These are phyloP conservation scores for Remersonia thermophila DNA, from an alignment of 2,329 filamentous ascomycete species.

Conservation along the genomic window DNA sequence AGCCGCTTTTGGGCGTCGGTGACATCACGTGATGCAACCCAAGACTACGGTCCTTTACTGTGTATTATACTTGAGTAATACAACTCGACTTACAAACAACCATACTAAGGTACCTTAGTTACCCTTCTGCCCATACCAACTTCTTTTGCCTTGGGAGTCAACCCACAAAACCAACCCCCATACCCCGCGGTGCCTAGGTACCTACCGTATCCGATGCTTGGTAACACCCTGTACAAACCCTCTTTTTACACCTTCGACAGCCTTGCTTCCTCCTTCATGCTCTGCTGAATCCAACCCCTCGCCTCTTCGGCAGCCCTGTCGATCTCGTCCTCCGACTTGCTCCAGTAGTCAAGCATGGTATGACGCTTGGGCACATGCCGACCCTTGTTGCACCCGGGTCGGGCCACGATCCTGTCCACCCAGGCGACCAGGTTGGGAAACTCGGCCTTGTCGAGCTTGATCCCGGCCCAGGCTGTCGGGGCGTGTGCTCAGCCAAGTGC, in stretches of 20 bases:
- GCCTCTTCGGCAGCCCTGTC: slow-evolving; percentile 38
- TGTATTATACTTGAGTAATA: too few relatives aligned
- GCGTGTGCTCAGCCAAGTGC: not conserved
- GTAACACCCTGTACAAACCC: too few relatives aligned
- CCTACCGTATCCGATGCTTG: too few relatives aligned
- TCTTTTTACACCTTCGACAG: slow-evolving; percentile 19
- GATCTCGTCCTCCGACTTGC: slow-evolving; percentile 30
- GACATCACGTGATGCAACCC: too few relatives aligned
- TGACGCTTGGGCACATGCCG: slow-evolving; percentile 52
- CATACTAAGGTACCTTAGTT: too few relatives aligned
- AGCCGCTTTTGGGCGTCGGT: too few relatives aligned
- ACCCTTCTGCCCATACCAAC: too few relatives aligned
- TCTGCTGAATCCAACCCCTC: slow-evolving; percentile 48
- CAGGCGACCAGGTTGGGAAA: slow-evolving; percentile 68
- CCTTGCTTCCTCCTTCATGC: slow-evolving; percentile 50
- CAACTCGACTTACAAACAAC: too few relatives aligned
- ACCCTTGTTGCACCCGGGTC: slow-evolving; percentile 63
- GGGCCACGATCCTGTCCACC: slow-evolving; percentile 57
- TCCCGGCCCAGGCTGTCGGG: slow-evolving; percentile 17
- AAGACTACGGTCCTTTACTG: too few relatives aligned
- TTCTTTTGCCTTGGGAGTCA: too few relatives aligned
- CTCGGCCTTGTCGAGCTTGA: slow-evolving; percentile 28
- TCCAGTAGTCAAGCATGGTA: slow-evolving; percentile 36
- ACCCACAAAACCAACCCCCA: too few relatives aligned
- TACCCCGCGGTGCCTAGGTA: too few relatives aligned